phyloP scores from a whole-genome alignment of 2,329 filamentous ascomycete species.

The Trichoderma gracile region DNA sequence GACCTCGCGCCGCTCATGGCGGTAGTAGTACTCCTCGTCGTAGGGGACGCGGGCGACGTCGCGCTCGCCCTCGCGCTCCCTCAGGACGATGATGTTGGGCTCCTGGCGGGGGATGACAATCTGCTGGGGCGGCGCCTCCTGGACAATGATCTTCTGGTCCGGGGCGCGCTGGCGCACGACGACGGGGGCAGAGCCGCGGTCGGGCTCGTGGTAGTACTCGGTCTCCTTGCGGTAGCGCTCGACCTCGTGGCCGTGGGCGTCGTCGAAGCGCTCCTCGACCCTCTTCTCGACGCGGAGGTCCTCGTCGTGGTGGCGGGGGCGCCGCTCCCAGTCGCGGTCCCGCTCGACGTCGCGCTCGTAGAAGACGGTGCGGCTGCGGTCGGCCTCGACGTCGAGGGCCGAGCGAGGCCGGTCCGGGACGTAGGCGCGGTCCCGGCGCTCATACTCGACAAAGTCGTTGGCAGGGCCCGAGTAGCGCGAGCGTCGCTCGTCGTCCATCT shows the following conservation, averaged over 20 bases:
- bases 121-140: constrained; percentile 57
- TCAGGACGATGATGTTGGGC: constrained; percentile 47
- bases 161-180: constrained; percentile 57
- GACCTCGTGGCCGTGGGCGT: constrained; percentile 49
- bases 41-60: constrained; percentile 38
- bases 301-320: constrained; percentile 47
- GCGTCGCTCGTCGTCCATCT: constrained; percentile 50
- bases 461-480: constrained; percentile 46
- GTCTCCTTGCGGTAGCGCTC: constrained; percentile 63
- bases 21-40: constrained; percentile 55
- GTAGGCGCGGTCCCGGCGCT: constrained; percentile 44
- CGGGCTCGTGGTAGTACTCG: constrained; percentile 59
- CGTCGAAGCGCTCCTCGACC: constrained; percentile 52
- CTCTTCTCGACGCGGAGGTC: constrained; percentile 58
- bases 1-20: constrained; percentile 48
- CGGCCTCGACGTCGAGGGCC: constrained; percentile 47
- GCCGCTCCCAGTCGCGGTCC: constrained; percentile 50
- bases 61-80: constrained; percentile 46
- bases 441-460: constrained; percentile 47
- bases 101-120: constrained; percentile 51
- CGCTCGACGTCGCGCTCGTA: constrained; percentile 50
- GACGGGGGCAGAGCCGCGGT: constrained; percentile 53
- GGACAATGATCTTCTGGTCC: constrained; percentile 62
- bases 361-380: constrained; percentile 43
- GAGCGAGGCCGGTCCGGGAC: constrained; percentile 54